Conservation (phyloP, 208 protist species). For the Vickermania spadyakhi region DNA sequence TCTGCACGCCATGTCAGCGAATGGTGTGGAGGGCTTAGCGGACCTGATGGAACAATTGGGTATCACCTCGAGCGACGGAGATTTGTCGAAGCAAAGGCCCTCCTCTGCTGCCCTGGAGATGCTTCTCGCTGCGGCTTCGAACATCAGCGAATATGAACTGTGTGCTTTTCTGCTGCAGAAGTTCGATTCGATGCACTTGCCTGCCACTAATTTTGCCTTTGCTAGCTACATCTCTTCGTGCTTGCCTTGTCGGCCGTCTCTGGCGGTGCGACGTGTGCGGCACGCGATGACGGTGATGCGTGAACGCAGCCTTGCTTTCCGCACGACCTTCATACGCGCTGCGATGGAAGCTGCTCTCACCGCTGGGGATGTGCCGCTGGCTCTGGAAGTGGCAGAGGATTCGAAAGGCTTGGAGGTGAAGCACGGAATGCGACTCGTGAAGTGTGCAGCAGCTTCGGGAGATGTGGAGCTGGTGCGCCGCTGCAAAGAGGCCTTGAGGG, state of each 20-base stretch:
- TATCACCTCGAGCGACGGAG: constrained; percentile 1
- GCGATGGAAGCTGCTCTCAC: constrained; percentile 43
- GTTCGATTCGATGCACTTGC: constrained; percentile 20
- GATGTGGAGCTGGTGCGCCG: constrained; percentile 33
- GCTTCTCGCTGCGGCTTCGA: constrained; percentile 53
- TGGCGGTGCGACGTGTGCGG: constrained; percentile 4
- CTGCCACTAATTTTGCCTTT: constrained; percentile 27
- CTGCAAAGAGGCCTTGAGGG: constrained; percentile 25
- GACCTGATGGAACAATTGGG: constrained; percentile 13
- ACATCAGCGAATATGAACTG: constrained; percentile 16
- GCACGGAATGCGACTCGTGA: constrained; percentile 39
- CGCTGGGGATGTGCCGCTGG: constrained; percentile 33
- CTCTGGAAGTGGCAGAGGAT: constrained; percentile 33
- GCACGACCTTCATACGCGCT: constrained; percentile 24
- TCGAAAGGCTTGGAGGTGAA: constrained; percentile 19
- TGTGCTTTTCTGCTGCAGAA: constrained; percentile 31
- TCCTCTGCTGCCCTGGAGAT: constrained; percentile 51
- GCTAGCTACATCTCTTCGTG: constrained; percentile 31
- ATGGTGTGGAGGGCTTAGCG: constrained; percentile 13
- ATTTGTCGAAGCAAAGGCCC: too few relatives aligned
- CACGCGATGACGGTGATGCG: constrained; percentile 13
- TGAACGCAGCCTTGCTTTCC: constrained; percentile 11
- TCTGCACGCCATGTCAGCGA: constrained; percentile 15
- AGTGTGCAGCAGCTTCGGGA: constrained; percentile 17
- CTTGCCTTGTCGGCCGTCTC: constrained; percentile 5